Base-by-base conservation (phyloP, 441 rosid genomes). In the Gossypium trilobum region DNA sequence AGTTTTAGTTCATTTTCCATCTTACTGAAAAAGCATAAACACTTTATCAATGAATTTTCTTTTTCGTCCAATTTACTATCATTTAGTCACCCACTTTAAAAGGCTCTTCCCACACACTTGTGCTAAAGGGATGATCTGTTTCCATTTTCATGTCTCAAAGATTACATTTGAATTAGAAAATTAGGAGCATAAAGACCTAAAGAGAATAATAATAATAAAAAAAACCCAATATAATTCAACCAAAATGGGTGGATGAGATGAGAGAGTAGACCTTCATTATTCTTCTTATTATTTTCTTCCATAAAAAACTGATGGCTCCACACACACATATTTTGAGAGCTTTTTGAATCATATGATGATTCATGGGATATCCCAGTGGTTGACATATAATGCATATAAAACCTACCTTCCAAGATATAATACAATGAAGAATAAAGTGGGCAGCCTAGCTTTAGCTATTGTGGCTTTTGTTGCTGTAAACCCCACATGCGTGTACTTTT, bases 281-380 rank as follows among this genome's bases (percentile, higher is more conserved):
- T 33, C 42, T 33, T 6, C 2, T 33, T 33, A 33, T 33, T 33
- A 6, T 6, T 33, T 33, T 6, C 39, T 33, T 33, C 39, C 39
- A 33, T 33, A 46, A 46, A 46, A 46, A 16, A 33, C 16, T 33
- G 36, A 59, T 71, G 80, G 82, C 17, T 67, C 80, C 82, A 6
- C 73, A 67, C 74, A n/a, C 42, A 6, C 42, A 33, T 33, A 33
- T 33, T 61, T 67, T 42, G 22, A 57, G 70, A 44, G 61, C 74
- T 76, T 78, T 82, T 54, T 61, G 80, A 80, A 75, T 78, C 79
- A 82, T 80, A 82, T 74, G 76, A 33, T 33, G 42, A 6, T 33
- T 33, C 42, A 33, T 7, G 42, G 9, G 42, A 33, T 33, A 33
- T 33, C 42, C 9, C 2, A 33, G 42, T 33, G 42, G 42, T 33